Evolutionary conservation across 1,284 basidiomycete genomes (phyloP).

Genomic region (Ustilago hordei): DNA sequence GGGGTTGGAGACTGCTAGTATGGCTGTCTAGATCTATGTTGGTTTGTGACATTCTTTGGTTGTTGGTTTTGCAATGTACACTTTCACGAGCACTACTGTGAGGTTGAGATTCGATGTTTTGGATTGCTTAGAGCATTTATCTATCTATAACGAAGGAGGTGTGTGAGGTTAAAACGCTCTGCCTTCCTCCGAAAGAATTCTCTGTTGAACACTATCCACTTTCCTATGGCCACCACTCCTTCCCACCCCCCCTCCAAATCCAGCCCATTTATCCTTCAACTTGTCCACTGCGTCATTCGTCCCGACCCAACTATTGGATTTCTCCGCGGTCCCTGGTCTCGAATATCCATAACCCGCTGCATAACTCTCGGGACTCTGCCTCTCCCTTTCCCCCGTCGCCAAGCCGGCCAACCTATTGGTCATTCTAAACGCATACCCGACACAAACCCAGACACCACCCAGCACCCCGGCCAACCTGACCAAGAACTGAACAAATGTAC

Average conservation of each 20-base stretch:
- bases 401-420: conserved; percentile 46
- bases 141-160: neutral
- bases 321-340: conserved; percentile 11
- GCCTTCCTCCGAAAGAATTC: conserved; percentile 52
- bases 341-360: conserved; percentile 40
- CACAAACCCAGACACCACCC: conserved; percentile 70
- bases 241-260: conserved; percentile 22
- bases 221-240: conserved; percentile 31
- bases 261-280: conserved; percentile 46
- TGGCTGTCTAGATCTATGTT: conserved; percentile 16
- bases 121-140: neutral
- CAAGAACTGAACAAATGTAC: conserved; percentile 81
- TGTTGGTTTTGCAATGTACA: conserved; percentile 19
- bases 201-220: conserved; percentile 53
- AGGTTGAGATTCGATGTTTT: neutral
- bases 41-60: neutral
- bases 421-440: conserved; percentile 59
- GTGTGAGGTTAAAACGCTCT: conserved; percentile 32
- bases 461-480: conserved; percentile 76
- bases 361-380: conserved; percentile 37
- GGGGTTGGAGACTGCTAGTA: conserved; percentile 33
- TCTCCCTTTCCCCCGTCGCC: conserved; percentile 19
- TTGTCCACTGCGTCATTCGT: conserved; percentile 34
- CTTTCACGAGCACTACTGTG: neutral
- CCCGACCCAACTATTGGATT: conserved; percentile 21